phyloP scores from a whole-genome alignment of 208 protist genomes.

The Leptomonas pyrrhocoris region DNA sequence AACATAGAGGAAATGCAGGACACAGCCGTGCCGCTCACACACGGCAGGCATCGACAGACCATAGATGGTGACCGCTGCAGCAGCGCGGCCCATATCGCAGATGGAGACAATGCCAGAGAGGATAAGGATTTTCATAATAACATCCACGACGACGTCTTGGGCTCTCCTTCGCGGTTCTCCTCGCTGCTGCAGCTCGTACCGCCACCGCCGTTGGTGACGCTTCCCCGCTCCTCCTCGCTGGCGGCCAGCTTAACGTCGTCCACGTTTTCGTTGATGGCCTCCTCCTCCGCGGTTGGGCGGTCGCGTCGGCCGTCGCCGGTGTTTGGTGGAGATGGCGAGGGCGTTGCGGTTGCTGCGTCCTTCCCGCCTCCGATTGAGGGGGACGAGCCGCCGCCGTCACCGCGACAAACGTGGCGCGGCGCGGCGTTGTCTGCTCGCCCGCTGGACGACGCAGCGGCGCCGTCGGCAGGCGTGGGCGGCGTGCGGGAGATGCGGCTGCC shows the following conservation, averaged over 20 bases:
- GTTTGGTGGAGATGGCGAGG: background rate
- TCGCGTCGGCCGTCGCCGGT: background rate
- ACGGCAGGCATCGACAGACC: background rate
- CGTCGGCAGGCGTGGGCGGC: background rate
- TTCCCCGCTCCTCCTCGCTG: background rate
- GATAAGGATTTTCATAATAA: too few relatives aligned
- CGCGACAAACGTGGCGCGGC: too few relatives aligned
- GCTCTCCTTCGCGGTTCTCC: background rate
- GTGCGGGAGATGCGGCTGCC: background rate
- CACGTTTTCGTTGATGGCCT: background rate
- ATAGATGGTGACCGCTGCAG: too few relatives aligned
- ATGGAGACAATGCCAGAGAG: too few relatives aligned
- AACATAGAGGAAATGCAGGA: background rate
- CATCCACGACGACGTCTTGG: background rate
- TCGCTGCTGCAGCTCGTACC: slow-evolving; percentile 18
- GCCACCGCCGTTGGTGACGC: slow-evolving; percentile 12
- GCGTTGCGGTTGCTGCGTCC: background rate
- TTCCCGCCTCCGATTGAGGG: background rate
- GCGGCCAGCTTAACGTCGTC: background rate
- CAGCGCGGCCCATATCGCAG: too few relatives aligned
- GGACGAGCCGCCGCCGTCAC: too few relatives aligned
- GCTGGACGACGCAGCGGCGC: too few relatives aligned
- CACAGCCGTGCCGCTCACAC: background rate
- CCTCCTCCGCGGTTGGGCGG: background rate
- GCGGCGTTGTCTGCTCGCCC: too few relatives aligned